phyloP scores from a whole-genome alignment of 352 stramenopile species.

The Thraustotheca clavata region DNA sequence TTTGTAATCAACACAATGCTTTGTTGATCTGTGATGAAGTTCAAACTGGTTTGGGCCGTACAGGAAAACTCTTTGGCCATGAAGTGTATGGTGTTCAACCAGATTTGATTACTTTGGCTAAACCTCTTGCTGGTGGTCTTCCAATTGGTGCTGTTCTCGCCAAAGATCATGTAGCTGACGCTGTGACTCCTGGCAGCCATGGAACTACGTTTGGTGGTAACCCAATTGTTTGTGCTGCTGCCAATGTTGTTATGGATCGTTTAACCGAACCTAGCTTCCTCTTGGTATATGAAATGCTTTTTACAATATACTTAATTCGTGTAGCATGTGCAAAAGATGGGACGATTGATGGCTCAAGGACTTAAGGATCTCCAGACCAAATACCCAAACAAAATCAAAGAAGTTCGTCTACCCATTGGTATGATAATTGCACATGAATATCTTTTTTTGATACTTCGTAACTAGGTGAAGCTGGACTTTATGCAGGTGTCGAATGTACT shows the following conservation, averaged over 20 bases:
- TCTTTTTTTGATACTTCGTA: neutral
- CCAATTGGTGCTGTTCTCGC: slow-evolving; percentile 95
- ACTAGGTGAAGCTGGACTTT: slow-evolving; percentile 49
- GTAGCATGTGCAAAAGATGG: slow-evolving; percentile 56
- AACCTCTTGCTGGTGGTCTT: slow-evolving; percentile 93
- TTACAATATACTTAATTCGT: neutral
- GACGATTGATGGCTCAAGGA: slow-evolving; percentile 44
- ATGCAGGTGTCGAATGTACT: slow-evolving; percentile 65
- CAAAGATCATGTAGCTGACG: slow-evolving; percentile 80
- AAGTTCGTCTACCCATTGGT: slow-evolving; percentile 55
- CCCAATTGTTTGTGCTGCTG: slow-evolving; percentile 91
- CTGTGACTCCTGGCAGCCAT: slow-evolving; percentile 90
- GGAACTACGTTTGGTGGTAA: slow-evolving; percentile 96
- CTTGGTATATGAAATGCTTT: neutral
- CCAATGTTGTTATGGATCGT: slow-evolving; percentile 66
- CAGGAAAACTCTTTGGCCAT: slow-evolving; percentile 92
- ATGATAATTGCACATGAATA: neutral
- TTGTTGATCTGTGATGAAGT: slow-evolving; percentile 87
- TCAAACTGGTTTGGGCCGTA: slow-evolving; percentile 87
- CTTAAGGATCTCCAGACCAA: slow-evolving; percentile 60
- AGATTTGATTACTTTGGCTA: slow-evolving; percentile 97
- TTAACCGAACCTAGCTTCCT: slow-evolving; percentile 64
- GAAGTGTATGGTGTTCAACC: slow-evolving; percentile 90
- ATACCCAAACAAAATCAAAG: slow-evolving; percentile 57
- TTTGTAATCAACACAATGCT: slow-evolving; percentile 91